These are phyloP conservation scores for Rhodotorula sp. DNA, from an alignment of 1,284 basidiomycete species.

Conservation along the genomic window DNA sequence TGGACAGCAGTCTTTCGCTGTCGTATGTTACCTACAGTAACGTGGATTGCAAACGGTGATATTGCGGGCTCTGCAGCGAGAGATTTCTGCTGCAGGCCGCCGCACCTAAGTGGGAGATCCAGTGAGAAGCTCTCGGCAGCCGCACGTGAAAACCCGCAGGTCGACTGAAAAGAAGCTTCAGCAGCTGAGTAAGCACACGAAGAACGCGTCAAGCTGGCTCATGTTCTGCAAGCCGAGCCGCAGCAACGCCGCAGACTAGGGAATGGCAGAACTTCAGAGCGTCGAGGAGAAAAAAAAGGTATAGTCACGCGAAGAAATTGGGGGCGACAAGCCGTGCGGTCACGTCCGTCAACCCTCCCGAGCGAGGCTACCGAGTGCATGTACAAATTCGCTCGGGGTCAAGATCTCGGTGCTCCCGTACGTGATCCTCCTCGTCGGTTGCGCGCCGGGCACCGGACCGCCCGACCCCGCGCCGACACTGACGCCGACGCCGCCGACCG, in stretches of 20 bases:
- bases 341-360: slow-evolving; percentile 1
- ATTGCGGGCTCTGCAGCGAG: too few species aligned
- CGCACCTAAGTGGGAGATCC: too few species aligned
- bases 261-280: too few species aligned
- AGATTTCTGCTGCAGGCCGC: too few species aligned
- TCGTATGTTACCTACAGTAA: not conserved
- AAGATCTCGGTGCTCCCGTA: slow-evolving; percentile 97
- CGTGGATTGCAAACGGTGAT: too few species aligned
- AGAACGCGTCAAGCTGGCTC: not conserved
- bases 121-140: too few species aligned
- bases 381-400: slow-evolving; percentile 80
- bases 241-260: too few species aligned
- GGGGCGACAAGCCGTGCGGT: not conserved
- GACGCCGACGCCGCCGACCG: not conserved
- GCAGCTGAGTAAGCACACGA: too few species aligned
- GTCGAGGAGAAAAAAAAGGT: not conserved
- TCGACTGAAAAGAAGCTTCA: too few species aligned
- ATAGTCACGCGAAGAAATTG: not conserved
- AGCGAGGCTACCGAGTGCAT: slow-evolving; percentile 60
- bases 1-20: not conserved
- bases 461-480: not conserved
- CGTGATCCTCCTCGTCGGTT: slow-evolving; percentile 66
- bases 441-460: slow-evolving; percentile 12
- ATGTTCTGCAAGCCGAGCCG: not conserved
- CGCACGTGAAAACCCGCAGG: too few species aligned